Base-by-base conservation (phyloP, 23 red algal species). In the Pyropia haitanensis region DNA sequence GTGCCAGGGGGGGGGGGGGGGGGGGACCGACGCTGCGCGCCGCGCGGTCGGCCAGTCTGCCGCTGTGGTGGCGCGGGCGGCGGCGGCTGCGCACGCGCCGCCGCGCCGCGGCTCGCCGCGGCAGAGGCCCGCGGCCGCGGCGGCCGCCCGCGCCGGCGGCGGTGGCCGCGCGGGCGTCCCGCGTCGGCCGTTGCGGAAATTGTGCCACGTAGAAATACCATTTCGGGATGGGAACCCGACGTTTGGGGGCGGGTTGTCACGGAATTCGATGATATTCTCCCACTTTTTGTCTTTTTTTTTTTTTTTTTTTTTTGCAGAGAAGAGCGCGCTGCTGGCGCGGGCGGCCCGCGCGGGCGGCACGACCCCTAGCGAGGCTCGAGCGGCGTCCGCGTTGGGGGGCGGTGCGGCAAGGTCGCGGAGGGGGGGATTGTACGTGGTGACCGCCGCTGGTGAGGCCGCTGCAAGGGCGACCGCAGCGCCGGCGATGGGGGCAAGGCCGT, bases 91-190 rank as follows among this genome's bases (percentile, higher is more conserved):
- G 1, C 12, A 56, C 30, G 18, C 58, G 55, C 58, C 16, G 51
- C n/a, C 16, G 16, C 51, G n/a, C 51, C 16, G 16, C n/a, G 16
- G 51, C 51, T 55, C 16, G 51, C 51, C 16, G 51, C 51, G 51
- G 16, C 51, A 16, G 51, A 55, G 16, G 51, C n/a, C 16, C n/a
- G 16, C 16, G 16, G 16, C 16, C 49, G 29, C 27, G 27, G 26
- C 26, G 72, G 72, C 60, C 56, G 44, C 8, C 26, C 65, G 57
- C 56, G 62, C 20, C 33, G 31, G 15, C 49, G 30, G 5, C 29
- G 18, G 19, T 49, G 75, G 16, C 68, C 64, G 44, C 30, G 68
- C 14, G 64, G 76, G 4, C 70, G 64, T n/a, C 76, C 70, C 13
- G 51, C 28, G 32, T 14, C 58, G 8, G 5, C 63, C 16, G 24